Base-by-base conservation (phyloP, 352 stramenopile species). In the Phytophthora vignae region DNA sequence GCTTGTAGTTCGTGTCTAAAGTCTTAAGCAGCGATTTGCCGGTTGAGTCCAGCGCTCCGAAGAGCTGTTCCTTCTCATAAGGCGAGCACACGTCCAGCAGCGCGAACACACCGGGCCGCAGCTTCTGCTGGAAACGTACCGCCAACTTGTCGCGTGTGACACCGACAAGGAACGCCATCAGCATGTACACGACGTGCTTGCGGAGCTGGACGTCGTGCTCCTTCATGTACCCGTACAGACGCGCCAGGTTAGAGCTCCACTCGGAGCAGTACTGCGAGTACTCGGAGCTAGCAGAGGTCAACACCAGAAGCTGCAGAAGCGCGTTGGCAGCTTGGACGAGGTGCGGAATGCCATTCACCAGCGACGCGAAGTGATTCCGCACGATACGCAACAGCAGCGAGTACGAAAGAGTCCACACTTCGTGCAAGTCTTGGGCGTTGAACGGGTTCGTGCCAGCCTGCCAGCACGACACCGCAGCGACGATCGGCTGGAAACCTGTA, bases 151-250 rank as follows among this genome's bases (percentile, higher is more conserved):
- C 85, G 7, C 87, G 81, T 8, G 83, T 90, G 12, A 91, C 85
- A 48, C 79, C 73, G 19, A 81, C 52, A 17, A 96, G 69, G 55
- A 91, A 95, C 21, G 87, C 64, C 68, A 93, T 79, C 49, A 96
- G 69, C 21, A 95, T 68, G 64, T 95, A 96, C 50, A 95, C 85
- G 8, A 96, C 88, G 67, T 96, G 85, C 60, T 96, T 96, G 64
- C 90, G 88, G 14, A 96, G 74, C 40, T 89, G 81, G 5, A 82
- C 71, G 53, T 92, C 83, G 64, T 95, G 90, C 44, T 88, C 82
- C 68, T 94, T 94, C 77, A 96, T 89, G 76, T 96, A 96, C 5
- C 90, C 90, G 60, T 94, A 95, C 22, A 96, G 74, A 55, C 90
- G 90, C 25, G 88, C 87, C 19, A 96, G 75, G 68, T 96, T 96